Evolutionary conservation across 345 rosid species (phyloP), one percentile per base, ranked within the genome.

Genomic region (Camelina laxa): DNA sequence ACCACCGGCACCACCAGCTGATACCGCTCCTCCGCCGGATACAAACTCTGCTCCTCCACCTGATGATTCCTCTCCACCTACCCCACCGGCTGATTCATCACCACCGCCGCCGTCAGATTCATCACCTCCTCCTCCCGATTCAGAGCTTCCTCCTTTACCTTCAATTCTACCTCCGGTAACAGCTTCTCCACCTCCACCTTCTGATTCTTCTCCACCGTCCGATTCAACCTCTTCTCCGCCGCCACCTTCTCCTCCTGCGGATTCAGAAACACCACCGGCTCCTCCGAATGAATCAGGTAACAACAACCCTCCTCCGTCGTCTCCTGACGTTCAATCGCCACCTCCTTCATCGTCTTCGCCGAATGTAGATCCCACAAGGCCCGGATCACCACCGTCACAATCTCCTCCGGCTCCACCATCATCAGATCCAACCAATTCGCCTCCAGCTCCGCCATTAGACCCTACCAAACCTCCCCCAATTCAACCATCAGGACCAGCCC

Each of bases 401-500:
- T 13, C 74, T 16, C 47, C 79, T 44, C 61, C 82, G 16, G 53
- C 82, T 21, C 70, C 80, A 22, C 77, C 82, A 9, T 22, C 67
- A 17, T 38, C 66, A 24, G 60, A 64, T 1, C 31, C 39, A 0
- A 62, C 33, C 17, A 30, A 41, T 22, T 16, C 68, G 11, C 68
- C 84, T 45, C 79, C 84, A 5, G 60, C 78, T 12, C 58, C 63
- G 42, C 78, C 84, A 6, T 65, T 82, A 42, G 73, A 88, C 73
- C 62, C 83, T 0, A 20, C 70, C 47, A 71, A 21, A 2, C 30
- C 76, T 55, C 70, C 67, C 33, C 77, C 79, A 31, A 72, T 70
- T 3, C 74, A 42, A 24, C 79, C 82, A 50, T 36, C 60, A 44
- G 75, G 9, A 19, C 76, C 75, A 17, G 41, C 30, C 1, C 21